Evolutionary conservation across 164 flowering plant genomes (phyloP), one percentile per base, ranked within the genome.

Genomic region (Aristolochia californica): DNA sequence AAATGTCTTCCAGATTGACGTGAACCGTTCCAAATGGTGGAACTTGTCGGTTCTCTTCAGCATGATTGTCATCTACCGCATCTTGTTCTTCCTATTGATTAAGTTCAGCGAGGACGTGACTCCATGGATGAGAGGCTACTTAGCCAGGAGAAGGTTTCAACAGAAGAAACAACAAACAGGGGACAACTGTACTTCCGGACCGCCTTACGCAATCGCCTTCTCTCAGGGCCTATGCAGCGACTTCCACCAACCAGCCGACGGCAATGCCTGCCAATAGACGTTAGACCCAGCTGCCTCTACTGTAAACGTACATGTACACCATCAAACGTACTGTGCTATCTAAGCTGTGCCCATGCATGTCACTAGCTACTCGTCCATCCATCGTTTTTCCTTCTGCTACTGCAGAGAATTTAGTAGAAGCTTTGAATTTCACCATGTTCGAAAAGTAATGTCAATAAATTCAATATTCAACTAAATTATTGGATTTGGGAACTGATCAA

Each of bases 101-200:
- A 91, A 91, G 80, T 70, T 82, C 49, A 88, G 74, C 23, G 98
- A 91, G 75, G 96, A 91, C 40, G 88, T 91, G 26, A 88, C 96
- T 0, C 98, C 98, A 5, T 91, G 96, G 96, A 50, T 88, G 34
- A 76, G 96, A 68, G 96, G 90, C 5, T 91, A 78, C 62, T 63
- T 88, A 11, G 95, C 98, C 8, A 79, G 93, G 75, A 76, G 88
- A 73, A 83, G 85, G 66, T 76, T 91, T 75, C 78, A 80, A 45
- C 74, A 68, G 65, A 84, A 77, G 71, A 66, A 27, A 23, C 27
- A 68, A 69, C 5, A 81, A 60, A 55, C 85, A 66, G 52, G 74
- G 66, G 23, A 72, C 70, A 9, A 73, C 74, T 0, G 75, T 72
- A 34, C 72, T 75, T 12, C 84, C 84, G 2, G 74, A 78, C 54